A percentile compares a stretch with the other conserved stretches of the same genome.
phyloP scores from a whole-genome alignment of 176 grass and related monocot genomes.

The Oryza glaberrima region DNA sequence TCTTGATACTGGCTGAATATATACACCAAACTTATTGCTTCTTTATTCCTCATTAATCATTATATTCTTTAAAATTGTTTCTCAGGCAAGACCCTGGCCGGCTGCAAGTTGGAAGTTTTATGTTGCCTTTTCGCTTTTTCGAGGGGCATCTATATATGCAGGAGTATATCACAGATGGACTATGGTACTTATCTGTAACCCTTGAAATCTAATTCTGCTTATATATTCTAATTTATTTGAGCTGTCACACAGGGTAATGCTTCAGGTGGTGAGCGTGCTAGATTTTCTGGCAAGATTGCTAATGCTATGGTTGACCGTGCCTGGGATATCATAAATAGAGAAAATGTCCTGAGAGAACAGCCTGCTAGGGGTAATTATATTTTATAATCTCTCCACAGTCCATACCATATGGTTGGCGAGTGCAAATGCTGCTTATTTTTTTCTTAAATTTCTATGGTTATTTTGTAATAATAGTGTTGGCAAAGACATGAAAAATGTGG shows the following conservation, averaged over 20 bases:
- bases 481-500: slow-evolving; percentile 1
- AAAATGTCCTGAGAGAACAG: slow-evolving; percentile 57
- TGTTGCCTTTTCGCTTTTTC: slow-evolving; percentile 87
- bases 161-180: slow-evolving; percentile 98
- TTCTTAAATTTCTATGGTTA: background rate
- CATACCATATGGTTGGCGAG: background rate
- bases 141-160: slow-evolving; percentile 86
- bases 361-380: slow-evolving; percentile 68
- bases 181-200: slow-evolving; percentile 59
- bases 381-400: background rate
- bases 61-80: slow-evolving; percentile 32
- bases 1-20: slow-evolving; percentile 14
- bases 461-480: background rate
- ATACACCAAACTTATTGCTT: background rate
- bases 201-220: slow-evolving; percentile 17
- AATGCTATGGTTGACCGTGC: slow-evolving; percentile 73
- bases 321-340: slow-evolving; percentile 70
- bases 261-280: slow-evolving; percentile 92
- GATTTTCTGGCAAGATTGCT: slow-evolving; percentile 55
- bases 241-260: slow-evolving; percentile 84
- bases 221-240: slow-evolving; percentile 50
- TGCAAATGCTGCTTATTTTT: background rate
- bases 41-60: background rate
- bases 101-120: slow-evolving; percentile 89
- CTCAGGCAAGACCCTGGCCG: slow-evolving; percentile 83